phyloP scores from a whole-genome alignment of 768 basidiomycete species.

The Mycena polygramma region DNA sequence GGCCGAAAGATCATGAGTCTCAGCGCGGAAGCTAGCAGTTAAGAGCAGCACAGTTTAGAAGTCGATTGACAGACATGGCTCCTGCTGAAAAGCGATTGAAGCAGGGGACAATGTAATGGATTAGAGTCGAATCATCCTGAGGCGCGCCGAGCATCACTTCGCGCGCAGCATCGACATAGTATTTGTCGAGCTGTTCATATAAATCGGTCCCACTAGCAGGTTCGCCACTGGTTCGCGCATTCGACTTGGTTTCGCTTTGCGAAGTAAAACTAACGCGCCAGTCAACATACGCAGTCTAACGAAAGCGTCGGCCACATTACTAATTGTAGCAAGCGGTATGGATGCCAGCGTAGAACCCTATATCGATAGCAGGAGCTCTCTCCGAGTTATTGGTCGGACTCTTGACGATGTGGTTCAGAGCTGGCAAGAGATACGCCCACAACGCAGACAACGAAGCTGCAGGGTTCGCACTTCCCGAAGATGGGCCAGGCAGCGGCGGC shows the following conservation, averaged over 20 bases:
- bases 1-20: no score
- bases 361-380: constrained; percentile 80
- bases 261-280: constrained; percentile 60
- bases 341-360: constrained; percentile 79
- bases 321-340: constrained; percentile 90
- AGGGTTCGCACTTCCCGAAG: constrained; percentile 79
- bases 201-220: constrained; percentile 73
- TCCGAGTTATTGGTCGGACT: constrained; percentile 69
- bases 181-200: constrained; percentile 80
- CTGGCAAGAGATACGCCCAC: constrained; percentile 83
- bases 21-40: no score
- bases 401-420: constrained; percentile 82
- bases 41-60: constrained; percentile 64
- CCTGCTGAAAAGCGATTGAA: constrained; percentile 81
- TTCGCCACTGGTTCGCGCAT: constrained; percentile 44
- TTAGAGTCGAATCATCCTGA: constrained; percentile 72
- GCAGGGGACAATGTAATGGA: constrained; percentile 78
- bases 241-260: constrained; percentile 63
- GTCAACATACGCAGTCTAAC: constrained; percentile 36
- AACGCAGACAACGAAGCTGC: constrained; percentile 78
- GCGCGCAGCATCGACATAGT: constrained; percentile 71
- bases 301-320: constrained; percentile 52
- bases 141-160: constrained; percentile 75
- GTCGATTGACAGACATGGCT: constrained; percentile 75
- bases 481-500: constrained; percentile 37